phyloP scores from a whole-genome alignment of 495 filamentous ascomycete genomes.

The Hypoxylon subgilvum region DNA sequence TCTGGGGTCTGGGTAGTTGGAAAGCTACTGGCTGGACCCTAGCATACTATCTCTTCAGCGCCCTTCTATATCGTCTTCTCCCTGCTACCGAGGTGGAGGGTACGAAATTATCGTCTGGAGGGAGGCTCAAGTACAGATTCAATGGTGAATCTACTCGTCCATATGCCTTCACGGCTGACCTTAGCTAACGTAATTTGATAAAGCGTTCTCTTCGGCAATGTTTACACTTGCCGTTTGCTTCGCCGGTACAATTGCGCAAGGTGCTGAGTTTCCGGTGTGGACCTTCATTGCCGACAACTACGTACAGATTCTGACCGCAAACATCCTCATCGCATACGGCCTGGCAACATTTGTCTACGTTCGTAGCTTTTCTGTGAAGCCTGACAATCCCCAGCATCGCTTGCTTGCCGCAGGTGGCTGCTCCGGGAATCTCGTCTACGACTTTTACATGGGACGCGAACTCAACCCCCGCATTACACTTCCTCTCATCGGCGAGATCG shows the following conservation, averaged over 20 bases:
- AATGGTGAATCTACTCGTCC: constrained; percentile 65
- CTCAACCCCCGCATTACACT: constrained; percentile 87
- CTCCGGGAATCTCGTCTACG: constrained; percentile 86
- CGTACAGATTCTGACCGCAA: constrained; percentile 80
- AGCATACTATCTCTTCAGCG: constrained; percentile 79
- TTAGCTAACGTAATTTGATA: constrained; percentile 1
- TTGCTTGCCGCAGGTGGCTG: constrained; percentile 79
- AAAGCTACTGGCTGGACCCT: constrained; percentile 69
- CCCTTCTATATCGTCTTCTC: constrained; percentile 75
- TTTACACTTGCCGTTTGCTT: constrained; percentile 70
- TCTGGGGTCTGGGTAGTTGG: constrained; percentile 66
- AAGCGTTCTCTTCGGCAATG: constrained; percentile 79
- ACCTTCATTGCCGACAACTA: constrained; percentile 93
- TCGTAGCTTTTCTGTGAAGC: constrained; percentile 78
- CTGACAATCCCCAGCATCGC: constrained; percentile 62
- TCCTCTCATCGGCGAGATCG: constrained; percentile 79
- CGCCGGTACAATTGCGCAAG: constrained; percentile 75
- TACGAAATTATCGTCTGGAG: constrained; percentile 70
- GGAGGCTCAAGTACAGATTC: constrained; percentile 83
- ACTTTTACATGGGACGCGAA: constrained; percentile 97
- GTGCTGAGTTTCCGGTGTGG: constrained; percentile 85
- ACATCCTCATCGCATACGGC: constrained; percentile 72
- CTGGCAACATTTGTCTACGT: constrained; percentile 80
- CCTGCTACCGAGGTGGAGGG: constrained; percentile 78
- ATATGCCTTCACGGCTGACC: background rate